Evolutionary conservation across 768 basidiomycete genomes (phyloP), one percentile per base, ranked within the genome.

Genomic region (Boletus tomentosulus): DNA sequence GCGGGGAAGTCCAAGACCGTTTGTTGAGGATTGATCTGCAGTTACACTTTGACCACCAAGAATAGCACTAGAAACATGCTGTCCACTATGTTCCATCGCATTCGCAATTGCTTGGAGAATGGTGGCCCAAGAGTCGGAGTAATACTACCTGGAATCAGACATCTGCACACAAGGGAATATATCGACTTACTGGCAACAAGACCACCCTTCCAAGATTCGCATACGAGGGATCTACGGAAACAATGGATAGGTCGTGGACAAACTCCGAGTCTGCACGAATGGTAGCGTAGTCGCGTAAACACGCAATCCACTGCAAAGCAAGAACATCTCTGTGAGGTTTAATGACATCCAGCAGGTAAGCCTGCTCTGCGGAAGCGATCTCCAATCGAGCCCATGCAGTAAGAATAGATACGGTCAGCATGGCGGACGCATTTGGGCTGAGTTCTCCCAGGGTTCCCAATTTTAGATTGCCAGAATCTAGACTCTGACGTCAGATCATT

Each of bases 341-440:
- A 43, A 98, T 79, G 2, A 99, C 89, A 34, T 87, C 80, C 22
- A 78, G 73, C 10, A 99, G 78, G 67, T 97, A 98, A 2, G 68
- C 61, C 62, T 94, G 92, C 31, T 82, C 76, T 1, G 76, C 67
- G 50, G 87, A 86, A 3, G 95, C 85, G 4, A 92, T 80, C 64
- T 92, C 83, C 15, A 99, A 76, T 66, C 96, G 87, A 7, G 95
- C 95, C 96, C 96, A 99, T 1, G 95, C 96, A 1, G 93, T 89
- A 35, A 98, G 74, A 1, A 91, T 89, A 1, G 95, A 93, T 25
- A 98, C 89, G 50, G 92, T 82, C 46, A 99, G 73, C 91, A 97
- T 96, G 37, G 93, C 87, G 0, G 93, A 90, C 3, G 95, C 96
- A 62, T 98, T 98, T 4, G 95, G 90, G 55, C 92, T 91, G 11